Base-by-base conservation (phyloP, 2,329 filamentous ascomycete species). In the Diaporthe vaccinii region DNA sequence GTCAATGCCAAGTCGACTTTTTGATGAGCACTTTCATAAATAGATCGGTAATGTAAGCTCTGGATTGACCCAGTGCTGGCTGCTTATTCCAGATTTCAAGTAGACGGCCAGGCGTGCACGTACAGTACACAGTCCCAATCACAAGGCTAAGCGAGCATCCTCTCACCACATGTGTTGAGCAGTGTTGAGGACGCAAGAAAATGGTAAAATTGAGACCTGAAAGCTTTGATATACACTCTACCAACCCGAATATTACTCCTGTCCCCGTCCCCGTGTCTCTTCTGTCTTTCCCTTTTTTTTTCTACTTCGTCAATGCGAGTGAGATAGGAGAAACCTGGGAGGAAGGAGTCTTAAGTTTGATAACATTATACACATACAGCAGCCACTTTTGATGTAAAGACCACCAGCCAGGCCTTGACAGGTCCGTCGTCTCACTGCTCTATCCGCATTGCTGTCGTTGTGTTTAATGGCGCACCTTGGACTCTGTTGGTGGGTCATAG, bases 401-500 rank as follows among this genome's bases (percentile, higher is more conserved):
- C 46, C 71, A 73, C 71, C 71, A 65, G 58, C 25, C 58, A 65
- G 46, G 22, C 61, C 58, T 59, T 65, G 44, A 31, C 36, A 65
- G 46, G 51, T 25, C 58, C 34, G 44, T 25, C 22, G 46, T 62
- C 46, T 68, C 59, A 65, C 76, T 76, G 73, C 39, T 70, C 74
- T 73, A 72, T 49, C 44, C 53, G 77, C 65, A 69, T 69, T 55
- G 65, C 46, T 73, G 46, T 65, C 55, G 55, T 58, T 44, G 28
- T 44, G 41, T 81, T 86, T 86, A 90, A 80, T 83, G 84, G 82
- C 89, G 89, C 79, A 85, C 81, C 72, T 81, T 81, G 81, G 83
- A 83, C 77, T 85, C 86, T 83, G 89, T 88, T 73, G 95, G 95
- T 78, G 95, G 94, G 84, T 92, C 94, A 88, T 98, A 98, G 81